These are phyloP conservation scores for Gastrolobium villosum DNA, from an alignment of 306 rosid species.

Conservation along the genomic window DNA sequence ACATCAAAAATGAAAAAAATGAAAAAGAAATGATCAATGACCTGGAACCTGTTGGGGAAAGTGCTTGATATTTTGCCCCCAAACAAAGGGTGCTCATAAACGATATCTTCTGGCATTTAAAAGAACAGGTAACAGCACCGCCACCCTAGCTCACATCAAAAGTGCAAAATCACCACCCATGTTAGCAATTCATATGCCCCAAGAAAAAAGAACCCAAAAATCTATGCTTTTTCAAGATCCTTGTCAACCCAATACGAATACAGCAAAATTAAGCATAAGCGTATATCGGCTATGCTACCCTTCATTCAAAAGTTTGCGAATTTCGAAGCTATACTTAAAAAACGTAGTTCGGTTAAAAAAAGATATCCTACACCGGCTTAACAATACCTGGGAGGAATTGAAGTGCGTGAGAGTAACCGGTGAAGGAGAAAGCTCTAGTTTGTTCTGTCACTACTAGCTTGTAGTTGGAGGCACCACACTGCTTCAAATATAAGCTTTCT, in stretches of 20 bases:
- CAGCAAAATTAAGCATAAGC: not conserved
- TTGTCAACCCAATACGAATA: not conserved
- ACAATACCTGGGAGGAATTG: slow-evolving; percentile 16
- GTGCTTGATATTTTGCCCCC: slow-evolving; percentile 75
- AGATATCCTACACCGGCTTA: not conserved
- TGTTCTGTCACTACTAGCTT: not conserved
- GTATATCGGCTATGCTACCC: not conserved
- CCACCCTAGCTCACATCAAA: slow-evolving; percentile 37
- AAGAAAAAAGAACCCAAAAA: slow-evolving; percentile 8
- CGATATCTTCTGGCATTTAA: slow-evolving; percentile 62
- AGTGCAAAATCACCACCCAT: not conserved
- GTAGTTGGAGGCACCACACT: not conserved
- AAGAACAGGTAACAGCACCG: not conserved
- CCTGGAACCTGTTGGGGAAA: slow-evolving; percentile 83
- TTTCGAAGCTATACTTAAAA: not conserved
- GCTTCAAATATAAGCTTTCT: slow-evolving; percentile 4
- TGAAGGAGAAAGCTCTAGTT: not conserved
- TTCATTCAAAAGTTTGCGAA: not conserved
- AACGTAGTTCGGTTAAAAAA: too few species aligned
- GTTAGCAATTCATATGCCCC: slow-evolving; percentile 32
- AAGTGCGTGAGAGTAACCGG: not conserved
- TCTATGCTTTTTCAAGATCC: slow-evolving; percentile 3
- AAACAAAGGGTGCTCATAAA: slow-evolving; percentile 63
- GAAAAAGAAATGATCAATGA: slow-evolving; percentile 14
- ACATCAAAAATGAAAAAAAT: not conserved